Conservation (phyloP, 495 filamentous ascomycete genomes). For the Glutinoglossum americanum region DNA sequence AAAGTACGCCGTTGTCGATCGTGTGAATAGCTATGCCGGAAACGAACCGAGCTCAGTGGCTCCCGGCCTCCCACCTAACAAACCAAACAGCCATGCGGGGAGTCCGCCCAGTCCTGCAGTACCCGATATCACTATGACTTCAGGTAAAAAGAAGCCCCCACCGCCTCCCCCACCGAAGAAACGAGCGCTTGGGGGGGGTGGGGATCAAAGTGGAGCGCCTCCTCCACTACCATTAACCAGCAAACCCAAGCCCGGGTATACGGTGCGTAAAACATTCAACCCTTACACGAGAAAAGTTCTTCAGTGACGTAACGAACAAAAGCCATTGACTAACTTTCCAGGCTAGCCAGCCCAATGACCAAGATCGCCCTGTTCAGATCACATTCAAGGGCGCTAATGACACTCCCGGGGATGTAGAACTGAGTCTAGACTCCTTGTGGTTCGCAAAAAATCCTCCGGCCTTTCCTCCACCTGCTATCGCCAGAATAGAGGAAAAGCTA, state of each 20-base stretch:
- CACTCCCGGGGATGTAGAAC: conserved; percentile 16
- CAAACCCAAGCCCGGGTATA: conserved; percentile 4
- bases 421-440: conserved; percentile 18
- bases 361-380: background rate
- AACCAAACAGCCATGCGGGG: background rate
- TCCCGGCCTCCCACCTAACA: background rate
- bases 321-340: background rate
- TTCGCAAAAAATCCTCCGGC: conserved; percentile 15
- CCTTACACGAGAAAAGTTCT: background rate
- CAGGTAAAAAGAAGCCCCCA: conserved; percentile 7
- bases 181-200: background rate
- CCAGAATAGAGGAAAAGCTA: conserved; percentile 1
- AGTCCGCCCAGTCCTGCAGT: background rate
- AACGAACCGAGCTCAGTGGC: background rate
- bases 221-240: conserved; percentile 4
- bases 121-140: background rate
- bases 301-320: too few relatives aligned
- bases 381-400: conserved; percentile 1
- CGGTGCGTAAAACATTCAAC: background rate
- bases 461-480: conserved; percentile 15
- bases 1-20: conserved; percentile 25
- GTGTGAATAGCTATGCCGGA: background rate
- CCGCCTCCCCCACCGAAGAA: conserved; percentile 7
- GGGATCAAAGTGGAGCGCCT: background rate
- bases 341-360: background rate